phyloP scores from a whole-genome alignment of 2,329 filamentous ascomycete genomes.

The Lachnellula subtilissima region DNA sequence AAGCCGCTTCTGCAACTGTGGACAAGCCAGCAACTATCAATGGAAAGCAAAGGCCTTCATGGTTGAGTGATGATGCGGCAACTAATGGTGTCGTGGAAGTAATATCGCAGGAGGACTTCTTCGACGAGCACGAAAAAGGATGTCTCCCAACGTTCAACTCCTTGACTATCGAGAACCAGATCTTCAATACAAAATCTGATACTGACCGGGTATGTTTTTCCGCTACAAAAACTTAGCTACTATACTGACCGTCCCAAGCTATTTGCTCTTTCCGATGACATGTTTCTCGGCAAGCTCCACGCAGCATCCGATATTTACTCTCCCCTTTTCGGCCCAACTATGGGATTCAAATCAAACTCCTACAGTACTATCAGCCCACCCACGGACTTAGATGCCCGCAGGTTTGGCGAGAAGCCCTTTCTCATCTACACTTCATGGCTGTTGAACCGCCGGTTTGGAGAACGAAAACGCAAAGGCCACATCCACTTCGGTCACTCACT shows the following conservation, averaged over 20 bases:
- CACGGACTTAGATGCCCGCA: conserved; percentile 20
- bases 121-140: conserved; percentile 33
- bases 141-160: conserved; percentile 43
- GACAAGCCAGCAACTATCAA: conserved; percentile 24
- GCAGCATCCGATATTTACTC: conserved; percentile 41
- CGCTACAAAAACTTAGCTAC: not conserved
- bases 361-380: conserved; percentile 37
- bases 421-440: conserved; percentile 42
- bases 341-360: conserved; percentile 39
- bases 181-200: conserved; percentile 39
- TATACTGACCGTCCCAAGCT: conserved; percentile 23
- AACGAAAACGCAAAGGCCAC: conserved; percentile 40
- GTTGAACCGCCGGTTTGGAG: conserved; percentile 41
- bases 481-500: conserved; percentile 40
- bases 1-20: not conserved
- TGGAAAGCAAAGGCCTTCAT: conserved; percentile 34
- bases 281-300: conserved; percentile 39
- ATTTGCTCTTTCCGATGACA: conserved; percentile 41
- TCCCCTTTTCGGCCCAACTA: conserved; percentile 38
- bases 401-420: conserved; percentile 41
- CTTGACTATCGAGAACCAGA: conserved; percentile 39
- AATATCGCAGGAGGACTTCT: conserved; percentile 40
- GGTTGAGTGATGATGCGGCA: conserved; percentile 34
- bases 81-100: conserved; percentile 33
- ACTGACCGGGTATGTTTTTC: conserved; percentile 28